Percentiles rank a stretch among this genome's conserved stretches.
Evolutionary conservation across 768 basidiomycete genomes (phyloP).

Genomic region (Sarcodon sp.): DNA sequence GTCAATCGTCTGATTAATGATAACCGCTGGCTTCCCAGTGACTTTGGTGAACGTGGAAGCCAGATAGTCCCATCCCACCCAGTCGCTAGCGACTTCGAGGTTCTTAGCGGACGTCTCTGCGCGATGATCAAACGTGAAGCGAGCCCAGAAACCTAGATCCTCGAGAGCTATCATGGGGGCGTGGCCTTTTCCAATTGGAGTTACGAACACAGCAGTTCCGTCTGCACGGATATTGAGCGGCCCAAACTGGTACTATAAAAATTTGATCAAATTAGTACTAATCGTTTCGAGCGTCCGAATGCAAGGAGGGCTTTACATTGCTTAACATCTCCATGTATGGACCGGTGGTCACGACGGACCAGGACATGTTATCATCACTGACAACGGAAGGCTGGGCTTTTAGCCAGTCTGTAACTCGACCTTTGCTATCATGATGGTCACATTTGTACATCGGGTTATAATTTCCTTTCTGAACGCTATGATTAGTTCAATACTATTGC

Average conservation of each 20-base stretch:
- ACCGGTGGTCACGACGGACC: slow-evolving; percentile 23
- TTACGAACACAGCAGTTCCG: slow-evolving; percentile 16
- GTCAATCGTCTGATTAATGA: slow-evolving; percentile 8
- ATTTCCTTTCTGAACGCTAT: slow-evolving; percentile 3
- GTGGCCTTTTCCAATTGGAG: slow-evolving; percentile 13
- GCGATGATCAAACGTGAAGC: slow-evolving; percentile 18
- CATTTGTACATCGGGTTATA: slow-evolving; percentile 19
- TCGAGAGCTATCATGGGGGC: slow-evolving; percentile 16
- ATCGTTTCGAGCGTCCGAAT: neutral
- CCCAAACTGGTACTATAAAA: slow-evolving; percentile 7
- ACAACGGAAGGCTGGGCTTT: slow-evolving; percentile 20
- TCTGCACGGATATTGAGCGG: slow-evolving; percentile 13
- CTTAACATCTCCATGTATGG: slow-evolving; percentile 10
- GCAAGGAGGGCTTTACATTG: slow-evolving; percentile 1
- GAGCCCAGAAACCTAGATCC: slow-evolving; percentile 18
- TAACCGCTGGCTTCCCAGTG: slow-evolving; percentile 13
- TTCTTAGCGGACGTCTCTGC: slow-evolving; percentile 10
- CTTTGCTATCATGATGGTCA: slow-evolving; percentile 27
- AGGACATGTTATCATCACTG: slow-evolving; percentile 19
- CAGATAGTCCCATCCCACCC: slow-evolving; percentile 13
- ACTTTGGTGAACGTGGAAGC: slow-evolving; percentile 16
- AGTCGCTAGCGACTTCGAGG: slow-evolving; percentile 15
- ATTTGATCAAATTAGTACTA: neutral
- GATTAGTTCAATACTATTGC: neutral
- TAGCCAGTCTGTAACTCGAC: slow-evolving; percentile 25